Percentiles rank a stretch among this genome's conserved stretches.
phyloP scores from a whole-genome alignment of 257 asterid species.

The Solanum habrochaites region DNA sequence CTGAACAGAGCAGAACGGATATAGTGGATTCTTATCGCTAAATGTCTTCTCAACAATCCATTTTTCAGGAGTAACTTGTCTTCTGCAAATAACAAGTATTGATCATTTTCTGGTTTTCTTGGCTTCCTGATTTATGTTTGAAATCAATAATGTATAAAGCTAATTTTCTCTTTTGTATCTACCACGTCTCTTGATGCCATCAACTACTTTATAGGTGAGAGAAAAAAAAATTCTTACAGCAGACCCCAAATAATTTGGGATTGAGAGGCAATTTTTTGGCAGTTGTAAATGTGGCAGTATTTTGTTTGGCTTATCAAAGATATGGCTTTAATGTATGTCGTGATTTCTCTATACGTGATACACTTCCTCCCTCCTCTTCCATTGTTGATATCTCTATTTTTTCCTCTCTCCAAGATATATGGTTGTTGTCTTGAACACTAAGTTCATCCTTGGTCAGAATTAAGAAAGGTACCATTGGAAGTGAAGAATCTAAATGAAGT shows the following conservation, averaged over 20 bases:
- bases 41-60: not conserved
- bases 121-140: not conserved
- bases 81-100: not conserved
- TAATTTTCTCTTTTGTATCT: not conserved
- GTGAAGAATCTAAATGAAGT: not conserved
- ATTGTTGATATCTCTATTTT: not conserved
- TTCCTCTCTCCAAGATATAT: not conserved
- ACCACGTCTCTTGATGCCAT: not conserved
- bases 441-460: not conserved
- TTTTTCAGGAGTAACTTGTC: not conserved
- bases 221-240: no score
- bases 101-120: not conserved
- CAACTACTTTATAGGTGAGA: not conserved
- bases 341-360: not conserved
- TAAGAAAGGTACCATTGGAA: not conserved
- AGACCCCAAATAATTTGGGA: not conserved
- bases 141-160: not conserved
- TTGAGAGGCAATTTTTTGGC: not conserved
- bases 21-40: not conserved
- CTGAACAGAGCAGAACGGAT: not conserved
- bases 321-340: not conserved
- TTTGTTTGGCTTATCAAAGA: not conserved
- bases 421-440: not conserved
- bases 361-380: not conserved
- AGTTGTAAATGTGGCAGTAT: not conserved